Base-by-base conservation (phyloP, 805 yeast species). In the Blastobotrys robertii region DNA sequence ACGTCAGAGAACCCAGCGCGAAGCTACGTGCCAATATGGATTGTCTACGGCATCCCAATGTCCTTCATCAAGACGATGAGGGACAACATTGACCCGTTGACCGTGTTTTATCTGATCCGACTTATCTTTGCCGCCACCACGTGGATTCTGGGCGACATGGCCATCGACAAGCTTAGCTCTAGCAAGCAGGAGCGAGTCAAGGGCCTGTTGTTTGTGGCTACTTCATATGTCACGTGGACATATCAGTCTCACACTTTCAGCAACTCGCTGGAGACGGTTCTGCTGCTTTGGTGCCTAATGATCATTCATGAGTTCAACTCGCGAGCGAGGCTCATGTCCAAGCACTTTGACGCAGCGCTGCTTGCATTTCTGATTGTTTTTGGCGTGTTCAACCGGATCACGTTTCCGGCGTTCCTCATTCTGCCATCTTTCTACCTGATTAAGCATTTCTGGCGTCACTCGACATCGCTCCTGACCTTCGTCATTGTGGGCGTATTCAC, bases 201-300 rank as follows among this genome's bases (percentile, higher is more conserved):
- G 42, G 52, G 65, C 11, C 41, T 68, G 38, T 53, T 70, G 30
- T 64, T 72, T 36, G 63, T 70, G n/a, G 63, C 68, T 29, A 67
- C 76, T 1, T 74, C 80, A 2, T 90, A 84, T 55, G 71, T 86
- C 29, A 79, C 94, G 0, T 69, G 85, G 66, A 76, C 80, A 0
- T 79, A 79, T 53, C 97, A 92, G 57, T 69, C 84, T 0, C 97
- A 87, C 57, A 78, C 94, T 1, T 84, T 92, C 53, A 84, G 95
- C n/a, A 92, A 92, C 57, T 75, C 87, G 15, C 55, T 84, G 1
- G 99, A 92, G 42, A 64, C 72, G 1, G 49, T 67, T 10, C 37
- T 81, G 34, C 64, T 82, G 8, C 51, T 80, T 14, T 57, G 73
- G 50, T 57, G 69, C 11, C 54, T 83, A 5, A 73, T 70, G 45